These are phyloP conservation scores for Mycena epipterygia DNA, from an alignment of 768 basidiomycete species.

Conservation along the genomic window DNA sequence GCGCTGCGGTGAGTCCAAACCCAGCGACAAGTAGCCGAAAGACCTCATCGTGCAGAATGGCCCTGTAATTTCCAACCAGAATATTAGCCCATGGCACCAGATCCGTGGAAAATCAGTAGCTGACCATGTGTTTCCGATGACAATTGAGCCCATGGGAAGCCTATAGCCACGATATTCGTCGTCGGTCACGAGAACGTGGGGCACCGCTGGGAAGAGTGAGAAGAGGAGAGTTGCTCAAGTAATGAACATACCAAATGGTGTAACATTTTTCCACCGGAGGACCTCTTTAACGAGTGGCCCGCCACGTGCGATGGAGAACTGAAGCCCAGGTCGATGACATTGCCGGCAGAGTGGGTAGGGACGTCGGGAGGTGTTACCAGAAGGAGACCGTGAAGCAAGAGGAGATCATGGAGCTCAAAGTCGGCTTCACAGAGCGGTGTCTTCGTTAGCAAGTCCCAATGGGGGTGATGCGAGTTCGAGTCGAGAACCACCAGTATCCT, in stretches of 20 bases:
- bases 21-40: background rate
- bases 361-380: too few species aligned
- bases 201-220: slow-evolving; percentile 4
- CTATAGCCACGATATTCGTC: slow-evolving; percentile 46
- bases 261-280: slow-evolving; percentile 45
- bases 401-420: too few species aligned
- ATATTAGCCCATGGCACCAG: too few species aligned
- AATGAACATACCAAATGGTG: slow-evolving; percentile 25
- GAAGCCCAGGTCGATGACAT: too few species aligned
- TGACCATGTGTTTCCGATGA: slow-evolving; percentile 48
- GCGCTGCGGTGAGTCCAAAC: background rate
- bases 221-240: background rate
- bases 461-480: too few species aligned
- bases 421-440: too few species aligned
- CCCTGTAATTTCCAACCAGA: too few species aligned
- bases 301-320: too few species aligned
- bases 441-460: too few species aligned
- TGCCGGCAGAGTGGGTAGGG: too few species aligned
- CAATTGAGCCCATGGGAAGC: slow-evolving; percentile 45
- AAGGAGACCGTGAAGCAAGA: too few species aligned
- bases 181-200: slow-evolving; percentile 26
- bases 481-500: too few species aligned
- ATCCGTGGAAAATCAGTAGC: background rate
- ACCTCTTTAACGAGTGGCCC: slow-evolving; percentile 42
- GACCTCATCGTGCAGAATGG: slow-evolving; percentile 27